Percentiles rank a stretch among this genome's conserved stretches.
phyloP scores from a whole-genome alignment of 2,329 filamentous ascomycete species.

The Colletotrichum aenigma region DNA sequence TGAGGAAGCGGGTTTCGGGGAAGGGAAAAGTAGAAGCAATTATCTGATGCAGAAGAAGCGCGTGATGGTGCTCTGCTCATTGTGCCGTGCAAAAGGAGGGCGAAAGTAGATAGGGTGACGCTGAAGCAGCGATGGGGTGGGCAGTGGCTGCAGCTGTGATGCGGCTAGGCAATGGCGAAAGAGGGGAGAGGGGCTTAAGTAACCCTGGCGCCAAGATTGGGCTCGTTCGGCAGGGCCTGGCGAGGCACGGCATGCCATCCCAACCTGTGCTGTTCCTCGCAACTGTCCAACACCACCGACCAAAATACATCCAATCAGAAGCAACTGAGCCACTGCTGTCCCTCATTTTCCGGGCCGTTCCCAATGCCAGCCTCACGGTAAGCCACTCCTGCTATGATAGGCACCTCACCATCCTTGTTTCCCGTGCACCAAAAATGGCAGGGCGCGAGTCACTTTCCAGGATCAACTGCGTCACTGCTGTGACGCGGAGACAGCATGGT shows the following conservation, averaged over 20 bases:
- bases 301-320: background rate
- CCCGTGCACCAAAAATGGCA: background rate
- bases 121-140: background rate
- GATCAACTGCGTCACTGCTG: background rate
- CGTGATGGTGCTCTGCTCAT: slow-evolving; percentile 20
- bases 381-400: background rate
- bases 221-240: background rate
- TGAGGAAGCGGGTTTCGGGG: background rate
- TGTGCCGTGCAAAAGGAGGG: slow-evolving; percentile 14
- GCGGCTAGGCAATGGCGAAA: background rate
- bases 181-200: slow-evolving; percentile 20
- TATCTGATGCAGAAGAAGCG: slow-evolving; percentile 9
- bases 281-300: background rate
- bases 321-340: background rate
- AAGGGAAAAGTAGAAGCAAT: slow-evolving; percentile 15
- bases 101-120: slow-evolving; percentile 5
- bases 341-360: background rate
- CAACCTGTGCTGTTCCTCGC: background rate
- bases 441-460: background rate
- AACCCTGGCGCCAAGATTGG: slow-evolving; percentile 14
- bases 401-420: background rate
- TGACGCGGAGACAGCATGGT: background rate
- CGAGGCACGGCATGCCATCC: background rate
- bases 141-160: background rate
- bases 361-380: background rate